Evolutionary conservation across 2,329 filamentous ascomycete genomes (phyloP), one percentile per base, ranked within the genome.

Genomic region (Chaetothyriales sp.): DNA sequence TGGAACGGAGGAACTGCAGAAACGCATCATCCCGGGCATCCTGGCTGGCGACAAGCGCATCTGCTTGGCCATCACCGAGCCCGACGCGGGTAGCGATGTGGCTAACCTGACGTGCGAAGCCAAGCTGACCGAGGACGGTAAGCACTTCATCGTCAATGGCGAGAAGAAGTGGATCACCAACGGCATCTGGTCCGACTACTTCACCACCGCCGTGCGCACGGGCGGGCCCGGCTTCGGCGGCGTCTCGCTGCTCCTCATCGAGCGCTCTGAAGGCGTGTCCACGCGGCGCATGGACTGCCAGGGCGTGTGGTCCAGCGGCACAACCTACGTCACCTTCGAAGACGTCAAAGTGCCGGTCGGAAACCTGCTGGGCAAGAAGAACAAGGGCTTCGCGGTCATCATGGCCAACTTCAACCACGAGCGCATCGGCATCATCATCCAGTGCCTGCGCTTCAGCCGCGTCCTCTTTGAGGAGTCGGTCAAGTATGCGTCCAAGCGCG

Each of bases 161-260:
- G 90, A 95, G 80, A 97, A 98, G 85, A 98, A 98, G 74, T 97
- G 92, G 90, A 97, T 97, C 70, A 97, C 90, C 64, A 98, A 98
- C 71, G 92, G 92, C 64, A 81, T 95, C 64, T 95, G 89, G 88
- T 80, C 77, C 56, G 92, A 98, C 69, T 98, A 97, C 75, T 97
- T 97, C 76, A 97, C 92, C 51, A 94, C 87, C 13, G 92, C 90
- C 22, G 92, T 98, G 43, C 84, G 92, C 55, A 98, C 92, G 5
- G 89, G 85, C 58, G 84, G 82, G 33, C 74, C 80, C 20, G 92
- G 92, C 60, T 97, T 95, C 89, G 89, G 90, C 65, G 92, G 92
- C 54, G 77, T 98, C 56, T 87, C 82, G 28, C 78, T 97, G 49
- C 80, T 98, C 49, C 83, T 98, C 54, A 95, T 98, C 60, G 90